phyloP scores from a whole-genome alignment of 768 basidiomycete species.

The Astraeus odoratus region DNA sequence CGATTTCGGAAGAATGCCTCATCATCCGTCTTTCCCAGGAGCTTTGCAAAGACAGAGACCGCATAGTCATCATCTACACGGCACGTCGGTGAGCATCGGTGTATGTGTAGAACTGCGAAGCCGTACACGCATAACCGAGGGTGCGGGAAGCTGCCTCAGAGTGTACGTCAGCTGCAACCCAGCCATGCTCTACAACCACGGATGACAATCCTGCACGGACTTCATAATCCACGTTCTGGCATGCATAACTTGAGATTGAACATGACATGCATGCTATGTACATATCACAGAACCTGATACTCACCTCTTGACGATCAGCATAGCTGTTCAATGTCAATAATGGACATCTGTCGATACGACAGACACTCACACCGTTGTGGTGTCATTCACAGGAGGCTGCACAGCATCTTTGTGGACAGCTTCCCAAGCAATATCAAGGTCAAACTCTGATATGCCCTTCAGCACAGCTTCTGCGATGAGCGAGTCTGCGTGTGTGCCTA shows the following conservation, averaged over 20 bases:
- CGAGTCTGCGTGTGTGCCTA: slow-evolving; percentile 76
- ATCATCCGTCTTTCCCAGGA: slow-evolving; percentile 44
- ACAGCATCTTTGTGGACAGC: slow-evolving; percentile 72
- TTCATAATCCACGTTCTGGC: slow-evolving; percentile 68
- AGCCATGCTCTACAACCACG: slow-evolving; percentile 61
- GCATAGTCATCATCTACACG: slow-evolving; percentile 71
- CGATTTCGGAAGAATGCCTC: slow-evolving; percentile 50
- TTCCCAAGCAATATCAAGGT: slow-evolving; percentile 58
- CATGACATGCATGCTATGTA: no score
- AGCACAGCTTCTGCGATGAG: slow-evolving; percentile 65
- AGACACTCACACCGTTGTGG: slow-evolving; percentile 37
- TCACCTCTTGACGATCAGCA: slow-evolving; percentile 64
- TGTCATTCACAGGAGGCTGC: slow-evolving; percentile 53
- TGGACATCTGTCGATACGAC: background rate
- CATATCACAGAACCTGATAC: slow-evolving; percentile 2
- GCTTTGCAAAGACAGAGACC: slow-evolving; percentile 51
- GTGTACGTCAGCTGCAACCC: slow-evolving; percentile 74
- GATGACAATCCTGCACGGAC: slow-evolving; percentile 71
- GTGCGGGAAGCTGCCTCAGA: slow-evolving; percentile 76
- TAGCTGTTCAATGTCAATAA: slow-evolving; percentile 37
- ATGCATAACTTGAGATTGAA: background rate
- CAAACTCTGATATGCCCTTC: slow-evolving; percentile 60
- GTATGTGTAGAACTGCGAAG: background rate
- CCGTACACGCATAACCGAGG: slow-evolving; percentile 69
- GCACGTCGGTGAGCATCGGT: background rate